A percentile compares a stretch with the other conserved stretches of the same genome.
These are phyloP conservation scores for Aquilaria yunnanensis DNA, from an alignment of 345 rosid species.

Conservation along the genomic window DNA sequence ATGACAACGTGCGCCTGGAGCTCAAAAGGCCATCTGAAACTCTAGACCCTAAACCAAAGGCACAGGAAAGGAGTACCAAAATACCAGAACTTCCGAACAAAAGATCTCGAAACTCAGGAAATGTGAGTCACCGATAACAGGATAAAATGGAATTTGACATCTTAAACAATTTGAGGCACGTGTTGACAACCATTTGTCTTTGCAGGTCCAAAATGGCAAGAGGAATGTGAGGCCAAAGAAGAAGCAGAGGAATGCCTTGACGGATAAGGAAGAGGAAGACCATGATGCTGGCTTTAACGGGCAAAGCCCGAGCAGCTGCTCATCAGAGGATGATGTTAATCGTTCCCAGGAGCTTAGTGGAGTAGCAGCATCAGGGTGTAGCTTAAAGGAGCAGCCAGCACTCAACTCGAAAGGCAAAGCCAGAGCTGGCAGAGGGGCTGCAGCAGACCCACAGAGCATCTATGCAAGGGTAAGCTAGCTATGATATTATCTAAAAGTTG, in stretches of 20 bases:
- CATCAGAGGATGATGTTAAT: slow-evolving; percentile 50
- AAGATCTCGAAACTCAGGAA: slow-evolving; percentile 35
- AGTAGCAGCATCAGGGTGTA: slow-evolving; percentile 23
- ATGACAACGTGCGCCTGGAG: slow-evolving; percentile 25
- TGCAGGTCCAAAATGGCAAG: slow-evolving; percentile 38
- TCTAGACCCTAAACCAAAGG: slow-evolving; percentile 19
- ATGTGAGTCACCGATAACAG: slow-evolving; percentile 35
- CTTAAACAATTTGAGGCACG: slow-evolving; percentile 5
- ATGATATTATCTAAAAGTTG: not conserved
- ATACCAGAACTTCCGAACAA: slow-evolving; percentile 41
- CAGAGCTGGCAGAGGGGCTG: slow-evolving; percentile 72
- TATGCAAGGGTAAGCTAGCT: slow-evolving; percentile 58
- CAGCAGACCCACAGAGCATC: slow-evolving; percentile 79
- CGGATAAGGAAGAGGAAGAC: slow-evolving; percentile 31
- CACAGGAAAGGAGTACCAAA: slow-evolving; percentile 25
- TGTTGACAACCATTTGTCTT: not conserved
- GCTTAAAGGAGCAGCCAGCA: slow-evolving; percentile 29
- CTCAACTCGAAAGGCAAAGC: slow-evolving; percentile 57
- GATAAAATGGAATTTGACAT: not conserved
- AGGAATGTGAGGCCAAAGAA: slow-evolving; percentile 33
- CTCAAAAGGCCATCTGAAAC: slow-evolving; percentile 19
- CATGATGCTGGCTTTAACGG: slow-evolving; percentile 19
- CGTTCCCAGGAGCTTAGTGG: slow-evolving; percentile 35
- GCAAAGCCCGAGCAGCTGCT: slow-evolving; percentile 39
- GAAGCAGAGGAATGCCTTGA: slow-evolving; percentile 22